A percentile compares a stretch with the other conserved stretches of the same genome.
Conservation (phyloP, 495 filamentous ascomycete species). For the Hypoxylon cercidicola region DNA sequence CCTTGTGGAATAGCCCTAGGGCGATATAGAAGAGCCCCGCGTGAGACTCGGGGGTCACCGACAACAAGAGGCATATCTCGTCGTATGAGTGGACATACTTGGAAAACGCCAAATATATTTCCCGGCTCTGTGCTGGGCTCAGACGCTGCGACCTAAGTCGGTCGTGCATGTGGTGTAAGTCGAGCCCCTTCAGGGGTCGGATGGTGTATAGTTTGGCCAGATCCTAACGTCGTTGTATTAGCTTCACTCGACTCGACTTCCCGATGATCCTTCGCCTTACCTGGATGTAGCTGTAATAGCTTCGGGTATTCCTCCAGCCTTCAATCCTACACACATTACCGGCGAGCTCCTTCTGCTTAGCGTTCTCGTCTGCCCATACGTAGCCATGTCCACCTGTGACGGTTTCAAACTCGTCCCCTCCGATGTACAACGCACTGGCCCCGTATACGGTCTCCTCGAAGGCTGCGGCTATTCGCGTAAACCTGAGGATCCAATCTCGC, state of each 20-base stretch:
- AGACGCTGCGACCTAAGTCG: conserved; percentile 83
- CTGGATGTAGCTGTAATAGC: conserved; percentile 94
- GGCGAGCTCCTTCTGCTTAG: conserved; percentile 84
- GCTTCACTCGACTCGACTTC: not conserved
- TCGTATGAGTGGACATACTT: conserved; percentile 83
- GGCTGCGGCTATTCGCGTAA: conserved; percentile 88
- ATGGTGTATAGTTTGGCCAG: conserved; percentile 69
- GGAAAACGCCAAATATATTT: conserved; percentile 83
- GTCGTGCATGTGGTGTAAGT: conserved; percentile 92
- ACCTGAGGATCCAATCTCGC: conserved; percentile 88
- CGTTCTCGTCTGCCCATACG: conserved; percentile 86
- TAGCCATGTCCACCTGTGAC: conserved; percentile 84
- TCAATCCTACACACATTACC: conserved; percentile 93
- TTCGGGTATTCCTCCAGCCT: conserved; percentile 93
- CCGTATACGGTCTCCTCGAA: conserved; percentile 97
- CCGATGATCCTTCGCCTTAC: conserved; percentile 51
- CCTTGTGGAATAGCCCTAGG: conserved; percentile 93
- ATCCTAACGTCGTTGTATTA: conserved; percentile 58
- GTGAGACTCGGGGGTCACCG: conserved; percentile 84
- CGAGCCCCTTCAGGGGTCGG: conserved; percentile 82
- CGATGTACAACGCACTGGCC: conserved; percentile 87
- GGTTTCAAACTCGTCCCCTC: conserved; percentile 75
- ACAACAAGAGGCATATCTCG: conserved; percentile 88
- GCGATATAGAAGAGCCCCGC: conserved; percentile 92
- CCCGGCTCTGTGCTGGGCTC: conserved; percentile 71